These are phyloP conservation scores for Xylaria venustula DNA, from an alignment of 495 filamentous ascomycete genomes.

Conservation along the genomic window DNA sequence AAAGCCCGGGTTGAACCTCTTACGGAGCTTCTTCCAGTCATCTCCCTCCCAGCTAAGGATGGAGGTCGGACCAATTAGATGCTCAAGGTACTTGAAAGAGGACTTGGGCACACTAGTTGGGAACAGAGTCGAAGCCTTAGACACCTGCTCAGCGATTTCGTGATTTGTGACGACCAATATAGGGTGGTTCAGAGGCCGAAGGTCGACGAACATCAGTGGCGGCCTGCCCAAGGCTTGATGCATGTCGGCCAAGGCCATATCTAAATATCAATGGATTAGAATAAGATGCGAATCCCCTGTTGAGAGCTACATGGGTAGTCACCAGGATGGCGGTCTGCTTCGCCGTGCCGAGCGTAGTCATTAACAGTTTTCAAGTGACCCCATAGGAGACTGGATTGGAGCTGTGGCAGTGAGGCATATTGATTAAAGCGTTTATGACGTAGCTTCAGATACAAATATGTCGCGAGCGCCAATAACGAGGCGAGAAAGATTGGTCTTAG, in stretches of 20 bases:
- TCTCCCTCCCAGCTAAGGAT: slow-evolving; percentile 28
- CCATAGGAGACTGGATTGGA: slow-evolving; percentile 28
- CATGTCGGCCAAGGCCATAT: slow-evolving; percentile 14
- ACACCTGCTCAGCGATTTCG: slow-evolving; percentile 33
- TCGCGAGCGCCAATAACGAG: too few species aligned
- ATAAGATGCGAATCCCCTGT: not conserved
- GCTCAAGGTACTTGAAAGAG: slow-evolving; percentile 15
- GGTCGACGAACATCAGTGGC: slow-evolving; percentile 19
- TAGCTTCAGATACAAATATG: slow-evolving; percentile 20
- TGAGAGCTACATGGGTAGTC: not conserved
- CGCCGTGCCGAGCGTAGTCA: slow-evolving; percentile 16
- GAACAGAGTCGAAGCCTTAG: slow-evolving; percentile 25
- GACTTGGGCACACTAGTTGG: slow-evolving; percentile 34
- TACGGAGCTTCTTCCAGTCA: slow-evolving; percentile 30
- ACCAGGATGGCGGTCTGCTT: slow-evolving; percentile 26
- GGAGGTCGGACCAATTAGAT: slow-evolving; percentile 27
- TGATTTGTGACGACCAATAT: slow-evolving; percentile 36
- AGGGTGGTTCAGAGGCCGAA: slow-evolving; percentile 22
- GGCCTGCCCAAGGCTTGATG: not conserved
- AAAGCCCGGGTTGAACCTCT: slow-evolving; percentile 32
- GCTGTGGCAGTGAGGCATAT: slow-evolving; percentile 29
- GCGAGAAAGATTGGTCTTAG: too few species aligned
- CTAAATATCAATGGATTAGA: not conserved
- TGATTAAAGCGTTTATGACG: slow-evolving; percentile 27
- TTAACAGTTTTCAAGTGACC: slow-evolving; percentile 30